Conservation (phyloP, 345 rosid species). For the Melaleuca alternifolia region DNA sequence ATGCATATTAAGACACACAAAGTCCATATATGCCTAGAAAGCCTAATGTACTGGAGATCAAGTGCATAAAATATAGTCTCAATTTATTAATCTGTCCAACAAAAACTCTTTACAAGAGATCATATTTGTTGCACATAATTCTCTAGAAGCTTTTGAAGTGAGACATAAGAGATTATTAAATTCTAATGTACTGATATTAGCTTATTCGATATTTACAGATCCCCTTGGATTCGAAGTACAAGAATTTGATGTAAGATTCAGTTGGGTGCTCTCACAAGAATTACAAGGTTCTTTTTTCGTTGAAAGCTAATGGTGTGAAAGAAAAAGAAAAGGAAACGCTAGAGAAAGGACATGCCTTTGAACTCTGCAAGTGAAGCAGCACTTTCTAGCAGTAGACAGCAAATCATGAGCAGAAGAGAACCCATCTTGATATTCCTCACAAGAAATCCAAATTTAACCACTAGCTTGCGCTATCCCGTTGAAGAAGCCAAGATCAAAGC, state of each 20-base stretch:
- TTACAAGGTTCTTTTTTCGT: not conserved
- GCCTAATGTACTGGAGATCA: not conserved
- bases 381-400: conserved; percentile 7
- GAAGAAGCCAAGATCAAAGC: not conserved
- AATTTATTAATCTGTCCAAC: not conserved
- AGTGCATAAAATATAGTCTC: not conserved
- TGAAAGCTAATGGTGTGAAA: not conserved
- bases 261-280: not conserved
- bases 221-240: not conserved
- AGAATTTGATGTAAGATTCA: not conserved
- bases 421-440: conserved; percentile 1
- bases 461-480: not conserved
- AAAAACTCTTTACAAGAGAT: not conserved
- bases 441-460: not conserved
- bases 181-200: not conserved
- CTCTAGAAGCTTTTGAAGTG: not conserved
- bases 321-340: not conserved
- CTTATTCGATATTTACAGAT: not conserved
- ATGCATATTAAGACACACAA: not conserved
- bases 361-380: conserved; percentile 1
- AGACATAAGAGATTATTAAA: not conserved
- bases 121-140: not conserved
- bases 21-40: not conserved
- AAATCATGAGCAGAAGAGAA: not conserved
- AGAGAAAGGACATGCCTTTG: conserved; percentile 11